Evolutionary conservation across 768 basidiomycete species (phyloP).

Genomic region (Tricholoma saponaceum): DNA sequence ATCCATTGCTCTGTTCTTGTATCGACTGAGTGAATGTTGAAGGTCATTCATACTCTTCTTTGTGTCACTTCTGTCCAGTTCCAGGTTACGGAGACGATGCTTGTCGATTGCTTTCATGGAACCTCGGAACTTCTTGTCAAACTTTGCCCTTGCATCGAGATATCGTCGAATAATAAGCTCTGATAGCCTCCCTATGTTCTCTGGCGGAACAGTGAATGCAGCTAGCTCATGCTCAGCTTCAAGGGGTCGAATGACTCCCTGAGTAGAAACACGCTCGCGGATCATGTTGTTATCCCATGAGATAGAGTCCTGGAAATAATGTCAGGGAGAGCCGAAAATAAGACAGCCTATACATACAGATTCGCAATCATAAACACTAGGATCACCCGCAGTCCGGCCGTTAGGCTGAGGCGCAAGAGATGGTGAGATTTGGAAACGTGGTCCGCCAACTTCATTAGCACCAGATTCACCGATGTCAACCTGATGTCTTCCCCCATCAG

Average conservation of each 20-base stretch:
- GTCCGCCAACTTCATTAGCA: constrained; percentile 31
- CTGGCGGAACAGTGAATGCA: constrained; percentile 60
- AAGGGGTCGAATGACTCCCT: constrained; percentile 77
- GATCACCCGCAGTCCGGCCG: constrained; percentile 55
- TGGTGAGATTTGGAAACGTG: constrained; percentile 24
- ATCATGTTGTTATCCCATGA: constrained; percentile 67
- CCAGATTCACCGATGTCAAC: constrained; percentile 4
- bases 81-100: constrained; percentile 58
- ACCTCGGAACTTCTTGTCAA: constrained; percentile 64
- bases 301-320: constrained; percentile 24
- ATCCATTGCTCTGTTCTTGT: constrained; percentile 11
- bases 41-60: constrained; percentile 49
- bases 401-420: constrained; percentile 8
- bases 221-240: constrained; percentile 66
- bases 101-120: constrained; percentile 59
- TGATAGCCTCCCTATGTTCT: constrained; percentile 69
- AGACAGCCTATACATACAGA: constrained; percentile 31
- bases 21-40: constrained; percentile 30
- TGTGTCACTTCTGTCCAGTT: constrained; percentile 61
- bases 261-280: constrained; percentile 82
- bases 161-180: constrained; percentile 79
- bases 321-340: not conserved
- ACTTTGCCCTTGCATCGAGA: constrained; percentile 52
- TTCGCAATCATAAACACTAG: constrained; percentile 47
- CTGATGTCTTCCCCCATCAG: not conserved